These are phyloP conservation scores for Yarrowia divulgata DNA, from an alignment of 805 yeast species.

Conservation along the genomic window DNA sequence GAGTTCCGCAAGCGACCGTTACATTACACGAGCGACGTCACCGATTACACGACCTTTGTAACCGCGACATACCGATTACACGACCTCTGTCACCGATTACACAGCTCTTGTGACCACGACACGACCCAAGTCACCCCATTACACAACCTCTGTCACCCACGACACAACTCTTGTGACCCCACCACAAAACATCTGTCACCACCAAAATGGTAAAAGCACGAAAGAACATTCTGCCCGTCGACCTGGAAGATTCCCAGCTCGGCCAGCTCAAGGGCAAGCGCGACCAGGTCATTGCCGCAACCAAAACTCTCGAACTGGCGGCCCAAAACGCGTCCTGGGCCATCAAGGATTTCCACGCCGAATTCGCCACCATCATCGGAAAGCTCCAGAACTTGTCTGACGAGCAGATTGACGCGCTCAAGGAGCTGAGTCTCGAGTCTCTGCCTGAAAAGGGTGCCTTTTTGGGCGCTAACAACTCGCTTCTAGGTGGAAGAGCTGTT, in stretches of 20 bases:
- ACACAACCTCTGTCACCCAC: background rate
- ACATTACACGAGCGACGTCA: too few species aligned
- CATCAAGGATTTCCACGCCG: slow-evolving; percentile 34
- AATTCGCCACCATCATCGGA: slow-evolving; percentile 24
- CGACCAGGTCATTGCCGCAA: slow-evolving; percentile 28
- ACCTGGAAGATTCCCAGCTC: slow-evolving; percentile 32
- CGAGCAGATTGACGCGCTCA: slow-evolving; percentile 17
- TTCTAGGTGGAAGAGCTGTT: background rate
- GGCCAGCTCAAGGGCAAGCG: slow-evolving; percentile 37
- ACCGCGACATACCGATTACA: too few species aligned
- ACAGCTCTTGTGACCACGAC: background rate
- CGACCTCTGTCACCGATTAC: background rate
- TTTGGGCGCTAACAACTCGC: background rate
- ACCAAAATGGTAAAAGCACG: slow-evolving; percentile 3
- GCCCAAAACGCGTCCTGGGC: slow-evolving; percentile 36
- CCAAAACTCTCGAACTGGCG: slow-evolving; percentile 20
- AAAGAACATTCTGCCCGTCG: slow-evolving; percentile 8
- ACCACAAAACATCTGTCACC: background rate
- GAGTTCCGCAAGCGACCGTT: too few species aligned
- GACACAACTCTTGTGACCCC: background rate
- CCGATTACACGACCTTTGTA: too few species aligned
- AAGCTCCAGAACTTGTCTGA: slow-evolving; percentile 15
- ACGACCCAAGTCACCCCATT: too few species aligned
- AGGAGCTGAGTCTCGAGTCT: slow-evolving; percentile 20
- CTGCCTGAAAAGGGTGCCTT: slow-evolving; percentile 27